Evolutionary conservation across 805 yeast genomes (phyloP).

Genomic region (Candida maesae): DNA sequence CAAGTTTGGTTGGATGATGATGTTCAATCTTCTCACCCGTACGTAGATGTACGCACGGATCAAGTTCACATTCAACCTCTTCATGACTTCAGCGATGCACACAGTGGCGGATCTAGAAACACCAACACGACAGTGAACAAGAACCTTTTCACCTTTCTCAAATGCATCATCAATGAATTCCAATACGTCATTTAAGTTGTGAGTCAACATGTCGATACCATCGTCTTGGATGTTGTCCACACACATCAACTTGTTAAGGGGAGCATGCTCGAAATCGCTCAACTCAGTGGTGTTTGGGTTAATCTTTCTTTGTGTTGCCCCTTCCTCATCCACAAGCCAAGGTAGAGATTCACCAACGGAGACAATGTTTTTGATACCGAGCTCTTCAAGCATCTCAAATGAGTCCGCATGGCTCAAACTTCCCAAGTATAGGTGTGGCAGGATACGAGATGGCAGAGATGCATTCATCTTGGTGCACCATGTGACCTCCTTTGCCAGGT

Average conservation of each 20-base stretch:
- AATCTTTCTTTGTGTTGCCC: constrained; percentile 14
- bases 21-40: constrained; percentile 84
- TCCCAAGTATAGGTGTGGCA: constrained; percentile 84
- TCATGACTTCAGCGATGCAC: constrained; percentile 93
- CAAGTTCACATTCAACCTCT: constrained; percentile 58
- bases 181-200: constrained; percentile 59
- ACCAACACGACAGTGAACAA: constrained; percentile 94
- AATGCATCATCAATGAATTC: constrained; percentile 58
- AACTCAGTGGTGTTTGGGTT: constrained; percentile 21
- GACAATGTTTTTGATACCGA: constrained; percentile 72
- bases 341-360: constrained; percentile 80
- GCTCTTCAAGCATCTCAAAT: constrained; percentile 52
- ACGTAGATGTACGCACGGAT: constrained; percentile 83
- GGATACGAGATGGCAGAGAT: constrained; percentile 76
- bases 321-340: constrained; percentile 46
- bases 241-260: constrained; percentile 39
- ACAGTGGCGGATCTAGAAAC: constrained; percentile 94
- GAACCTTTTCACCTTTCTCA: constrained; percentile 42
- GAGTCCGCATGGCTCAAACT: constrained; percentile 78
- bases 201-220: constrained; percentile 75
- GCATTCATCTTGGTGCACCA: constrained; percentile 43
- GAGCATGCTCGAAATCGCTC: constrained; percentile 14
- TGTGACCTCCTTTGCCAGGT: constrained; percentile 24
- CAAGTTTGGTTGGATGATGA: constrained; percentile 90
- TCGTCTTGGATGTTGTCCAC: constrained; percentile 82